Evolutionary conservation across 2,329 filamentous ascomycete genomes (phyloP).

Genomic region (Juglanconis oblonga): DNA sequence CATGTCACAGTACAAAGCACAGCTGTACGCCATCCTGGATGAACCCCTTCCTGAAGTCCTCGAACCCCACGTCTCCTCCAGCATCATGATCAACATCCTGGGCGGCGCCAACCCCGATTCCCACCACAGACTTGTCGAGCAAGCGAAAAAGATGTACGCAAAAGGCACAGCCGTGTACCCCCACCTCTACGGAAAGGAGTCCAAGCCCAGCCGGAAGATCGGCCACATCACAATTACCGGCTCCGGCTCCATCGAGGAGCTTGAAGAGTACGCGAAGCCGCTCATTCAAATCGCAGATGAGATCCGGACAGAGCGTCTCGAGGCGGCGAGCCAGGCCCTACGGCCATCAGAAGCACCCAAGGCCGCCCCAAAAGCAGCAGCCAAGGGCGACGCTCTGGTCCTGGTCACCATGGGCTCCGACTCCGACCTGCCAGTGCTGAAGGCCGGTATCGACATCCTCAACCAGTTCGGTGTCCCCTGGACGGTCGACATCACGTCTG

Average conservation of each 20-base stretch:
- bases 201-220: slow-evolving; percentile 88
- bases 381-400: slow-evolving; percentile 52
- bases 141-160: slow-evolving; percentile 42
- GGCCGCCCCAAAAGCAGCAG: slow-evolving; percentile 6
- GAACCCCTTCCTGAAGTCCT: slow-evolving; percentile 52
- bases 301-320: slow-evolving; percentile 54
- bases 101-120: slow-evolving; percentile 65
- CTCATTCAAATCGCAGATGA: slow-evolving; percentile 64
- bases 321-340: slow-evolving; percentile 35
- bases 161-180: slow-evolving; percentile 54
- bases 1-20: slow-evolving; percentile 86
- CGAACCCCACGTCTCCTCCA: slow-evolving; percentile 55
- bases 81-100: slow-evolving; percentile 80
- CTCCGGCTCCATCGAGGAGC: slow-evolving; percentile 62
- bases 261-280: slow-evolving; percentile 57
- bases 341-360: slow-evolving; percentile 30
- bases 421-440: slow-evolving; percentile 69
- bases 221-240: slow-evolving; percentile 86
- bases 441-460: slow-evolving; percentile 63
- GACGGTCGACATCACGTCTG: slow-evolving; percentile 73
- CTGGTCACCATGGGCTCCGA: slow-evolving; percentile 83
- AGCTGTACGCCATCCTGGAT: slow-evolving; percentile 79
- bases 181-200: slow-evolving; percentile 89
- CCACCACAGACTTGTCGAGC: slow-evolving; percentile 50
- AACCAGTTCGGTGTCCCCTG: slow-evolving; percentile 69